Base-by-base conservation (phyloP, 2,329 filamentous ascomycete species). In the Plenodomus tracheiphilus region DNA sequence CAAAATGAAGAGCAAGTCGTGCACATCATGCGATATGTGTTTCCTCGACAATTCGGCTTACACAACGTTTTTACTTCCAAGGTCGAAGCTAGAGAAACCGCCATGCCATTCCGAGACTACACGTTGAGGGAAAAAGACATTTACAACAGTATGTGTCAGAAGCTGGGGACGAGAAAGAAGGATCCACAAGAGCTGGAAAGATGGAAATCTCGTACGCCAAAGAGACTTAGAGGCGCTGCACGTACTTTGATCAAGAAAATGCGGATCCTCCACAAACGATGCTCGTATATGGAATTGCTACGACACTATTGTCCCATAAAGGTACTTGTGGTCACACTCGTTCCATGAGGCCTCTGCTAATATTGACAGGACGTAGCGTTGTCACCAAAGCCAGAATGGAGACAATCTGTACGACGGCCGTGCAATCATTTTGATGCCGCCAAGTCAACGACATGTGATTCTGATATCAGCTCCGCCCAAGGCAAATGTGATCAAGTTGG, bases 1-100 rank as follows among this genome's bases (percentile, higher is more conserved):
- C 53, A 74, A 32, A 75, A 82, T 59, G 62, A 76, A 1, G 65
- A 72, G 11, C 81, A 87, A 54, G 88, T 85, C 0, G 65, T 85
- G 10, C 89, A 88, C 59, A 74, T 96, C 17, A 84, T 96, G 82
- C 94, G 93, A 78, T 93, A 97, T 71, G 85, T 99, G 1, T 99
- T 99, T 61, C 94, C 94, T 25, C 81, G 87, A 10, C 92, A 97
- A 64, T 97, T 96, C 65, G 84, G 84, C 13, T 76, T 99, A 3
- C 91, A 96, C 66, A 99, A 97, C 71, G 91, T 88, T n/a, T 97
- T 97, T 67, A 91, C 85, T 0, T 89, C 85, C 4, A 74, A 77
- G 3, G 79, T 87, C 15, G 81, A 94, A 66, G 68, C 66, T 18
- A 80, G 74, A 41, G 82, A 89, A 62, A 93, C 87, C 0, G 77